Percentiles rank a stretch among this genome's conserved stretches.
phyloP scores from a whole-genome alignment of 176 grass and related monocot species.

The Hordeum marinum region DNA sequence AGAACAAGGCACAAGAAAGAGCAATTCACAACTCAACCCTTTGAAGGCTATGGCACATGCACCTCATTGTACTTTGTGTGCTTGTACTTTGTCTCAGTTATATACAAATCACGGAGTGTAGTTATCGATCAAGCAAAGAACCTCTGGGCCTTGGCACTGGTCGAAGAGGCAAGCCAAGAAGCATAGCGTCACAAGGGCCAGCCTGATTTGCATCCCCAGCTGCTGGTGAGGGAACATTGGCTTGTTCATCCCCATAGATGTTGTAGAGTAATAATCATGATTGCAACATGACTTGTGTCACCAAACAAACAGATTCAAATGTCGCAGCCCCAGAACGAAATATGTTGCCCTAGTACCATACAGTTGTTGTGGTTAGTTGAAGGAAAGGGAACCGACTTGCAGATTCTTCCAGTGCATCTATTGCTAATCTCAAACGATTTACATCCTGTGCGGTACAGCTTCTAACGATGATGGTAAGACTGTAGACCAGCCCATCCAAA shows the following conservation, averaged over 20 bases:
- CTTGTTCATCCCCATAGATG: background rate
- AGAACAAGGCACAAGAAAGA: background rate
- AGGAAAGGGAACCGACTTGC: background rate
- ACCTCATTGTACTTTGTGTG: background rate
- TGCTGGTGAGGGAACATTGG: background rate
- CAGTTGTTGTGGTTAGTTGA: background rate
- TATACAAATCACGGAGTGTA: background rate
- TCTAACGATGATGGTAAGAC: background rate
- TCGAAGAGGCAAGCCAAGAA: background rate
- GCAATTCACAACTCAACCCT: background rate
- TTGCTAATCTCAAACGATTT: conserved; percentile 16
- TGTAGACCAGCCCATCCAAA: conserved; percentile 18
- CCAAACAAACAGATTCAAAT: background rate
- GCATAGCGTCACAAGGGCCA: background rate
- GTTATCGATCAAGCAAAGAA: background rate
- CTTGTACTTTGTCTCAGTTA: background rate
- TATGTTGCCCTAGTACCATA: background rate
- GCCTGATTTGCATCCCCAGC: background rate
- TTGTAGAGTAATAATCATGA: background rate
- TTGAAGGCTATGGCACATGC: background rate
- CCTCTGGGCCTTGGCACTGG: background rate
- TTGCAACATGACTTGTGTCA: background rate
- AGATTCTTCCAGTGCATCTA: background rate
- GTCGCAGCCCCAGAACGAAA: background rate
- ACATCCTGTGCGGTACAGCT: background rate